Evolutionary conservation across 495 filamentous ascomycete species (phyloP).

Genomic region (Cercophora scortea): DNA sequence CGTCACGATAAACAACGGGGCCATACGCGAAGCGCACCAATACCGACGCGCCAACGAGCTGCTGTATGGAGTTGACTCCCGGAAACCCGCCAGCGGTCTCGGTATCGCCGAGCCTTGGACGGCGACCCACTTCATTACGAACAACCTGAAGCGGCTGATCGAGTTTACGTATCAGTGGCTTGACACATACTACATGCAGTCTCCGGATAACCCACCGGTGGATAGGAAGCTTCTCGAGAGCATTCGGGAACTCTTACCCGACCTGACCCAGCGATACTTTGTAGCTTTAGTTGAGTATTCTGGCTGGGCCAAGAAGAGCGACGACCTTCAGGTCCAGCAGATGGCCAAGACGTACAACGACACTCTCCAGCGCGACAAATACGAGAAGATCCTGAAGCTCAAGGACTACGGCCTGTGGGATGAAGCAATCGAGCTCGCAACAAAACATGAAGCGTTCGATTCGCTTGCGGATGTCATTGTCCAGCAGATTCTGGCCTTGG

Average conservation of each 20-base stretch:
- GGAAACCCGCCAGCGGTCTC: slow-evolving; percentile 57
- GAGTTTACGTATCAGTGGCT: slow-evolving; percentile 39
- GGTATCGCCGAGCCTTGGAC: slow-evolving; percentile 77
- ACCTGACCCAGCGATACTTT: slow-evolving; percentile 39
- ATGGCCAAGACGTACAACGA: slow-evolving; percentile 29
- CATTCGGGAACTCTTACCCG: slow-evolving; percentile 31
- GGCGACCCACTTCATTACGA: slow-evolving; percentile 51
- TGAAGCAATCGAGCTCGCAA: slow-evolving; percentile 63
- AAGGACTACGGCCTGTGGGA: slow-evolving; percentile 61
- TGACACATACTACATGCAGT: slow-evolving; percentile 8
- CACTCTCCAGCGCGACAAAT: slow-evolving; percentile 29
- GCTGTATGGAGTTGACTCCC: slow-evolving; percentile 61
- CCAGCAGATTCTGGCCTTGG: slow-evolving; percentile 28
- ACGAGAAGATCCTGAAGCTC: slow-evolving; percentile 41
- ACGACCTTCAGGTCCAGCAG: slow-evolving; percentile 22
- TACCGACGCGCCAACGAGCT: slow-evolving; percentile 62
- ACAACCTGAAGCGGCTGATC: slow-evolving; percentile 46
- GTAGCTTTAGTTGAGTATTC: slow-evolving; percentile 33
- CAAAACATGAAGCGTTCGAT: slow-evolving; percentile 61
- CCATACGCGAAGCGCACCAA: slow-evolving; percentile 61
- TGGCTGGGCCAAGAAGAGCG: slow-evolving; percentile 29
- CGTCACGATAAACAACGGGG: slow-evolving; percentile 64
- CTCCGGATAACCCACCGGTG: slow-evolving; percentile 3
- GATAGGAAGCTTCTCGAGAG: slow-evolving; percentile 22
- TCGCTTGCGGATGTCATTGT: slow-evolving; percentile 56